Base-by-base conservation (phyloP, 306 rosid species). In the Lathyrus tuberosus region DNA sequence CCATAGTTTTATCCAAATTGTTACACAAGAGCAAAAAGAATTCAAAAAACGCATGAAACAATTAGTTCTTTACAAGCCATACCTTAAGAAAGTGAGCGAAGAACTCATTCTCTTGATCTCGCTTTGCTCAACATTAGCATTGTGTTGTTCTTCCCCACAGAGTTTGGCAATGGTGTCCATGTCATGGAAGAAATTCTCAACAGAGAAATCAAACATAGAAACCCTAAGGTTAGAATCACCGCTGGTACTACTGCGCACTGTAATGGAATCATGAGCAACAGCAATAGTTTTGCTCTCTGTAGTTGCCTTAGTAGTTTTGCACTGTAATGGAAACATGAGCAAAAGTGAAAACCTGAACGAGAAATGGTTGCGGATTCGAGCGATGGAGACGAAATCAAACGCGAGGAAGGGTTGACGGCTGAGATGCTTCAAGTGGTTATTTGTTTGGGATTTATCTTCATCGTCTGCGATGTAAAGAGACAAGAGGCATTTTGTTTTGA, bases 11-110 rank as follows among this genome's bases (percentile, higher is more conserved):
- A 26, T 26, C 30, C 30, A 3, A 26, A 26, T 26, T 26, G 30
- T 26, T 26, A 26, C 4, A 26, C 30, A 31, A 31, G 35, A 5
- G 35, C 35, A 31, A 31, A 31, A 56, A 28, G 62, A 49, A 16
- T 53, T 53, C 16, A 3, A 46, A 12, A 67, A 65, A 33, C 5
- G 0, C 9, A 61, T 42, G 13, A 47, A 33, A 38, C 28, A 67
- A 67, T 9, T 35, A 14, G 13, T 44, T 17, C 47, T 62, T 3
- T 8, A 62, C 6, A 6, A 22, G 1, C 8, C 37, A 35, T 80
- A 89, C 98, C 92, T 88, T 69, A 87, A 72, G 80, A 94, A 94
- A 67, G 86, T 84, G 66, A 86, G 48, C 0, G 94, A 78, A 7
- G 92, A 86, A 42, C 84, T 75, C 18, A 87, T 69, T 67, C 83